Conservation (phyloP, 441 rosid genomes). For the Erodium texanum region DNA sequence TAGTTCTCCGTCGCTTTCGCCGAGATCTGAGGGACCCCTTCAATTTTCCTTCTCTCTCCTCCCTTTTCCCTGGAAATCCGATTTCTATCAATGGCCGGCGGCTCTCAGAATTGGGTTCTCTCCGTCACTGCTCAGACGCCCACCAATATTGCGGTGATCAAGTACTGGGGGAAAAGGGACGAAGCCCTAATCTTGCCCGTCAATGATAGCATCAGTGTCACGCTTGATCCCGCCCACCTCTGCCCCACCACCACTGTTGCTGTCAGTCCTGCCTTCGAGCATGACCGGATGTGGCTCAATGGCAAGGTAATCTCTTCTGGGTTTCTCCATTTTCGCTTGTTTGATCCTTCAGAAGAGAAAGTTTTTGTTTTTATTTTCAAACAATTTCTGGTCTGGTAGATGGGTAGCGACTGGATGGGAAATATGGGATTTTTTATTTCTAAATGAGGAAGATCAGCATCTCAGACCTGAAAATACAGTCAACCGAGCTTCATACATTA, state of each 20-base stretch:
- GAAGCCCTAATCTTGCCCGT: conserved; percentile 76
- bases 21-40: not conserved
- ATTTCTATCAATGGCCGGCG: conserved; percentile 27
- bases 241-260: conserved; percentile 91
- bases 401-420: not conserved
- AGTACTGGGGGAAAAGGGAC: conserved; percentile 94
- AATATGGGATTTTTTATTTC: too few relatives aligned
- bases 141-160: conserved; percentile 86
- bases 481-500: too few relatives aligned
- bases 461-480: too few relatives aligned
- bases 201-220: conserved; percentile 88
- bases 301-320: conserved; percentile 50
- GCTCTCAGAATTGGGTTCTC: conserved; percentile 45
- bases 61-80: not conserved
- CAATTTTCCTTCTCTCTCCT: not conserved
- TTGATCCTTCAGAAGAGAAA: not conserved
- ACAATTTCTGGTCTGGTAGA: not conserved
- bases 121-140: conserved; percentile 85
- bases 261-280: conserved; percentile 65
- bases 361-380: not conserved
- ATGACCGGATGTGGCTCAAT: conserved; percentile 97
- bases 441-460: too few relatives aligned
- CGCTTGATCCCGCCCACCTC: conserved; percentile 84
- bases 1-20: not conserved
- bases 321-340: not conserved